A percentile compares a stretch with the other conserved stretches of the same genome.
Evolutionary conservation across 441 rosid species (phyloP).

Genomic region (Gossypium gossypioides): DNA sequence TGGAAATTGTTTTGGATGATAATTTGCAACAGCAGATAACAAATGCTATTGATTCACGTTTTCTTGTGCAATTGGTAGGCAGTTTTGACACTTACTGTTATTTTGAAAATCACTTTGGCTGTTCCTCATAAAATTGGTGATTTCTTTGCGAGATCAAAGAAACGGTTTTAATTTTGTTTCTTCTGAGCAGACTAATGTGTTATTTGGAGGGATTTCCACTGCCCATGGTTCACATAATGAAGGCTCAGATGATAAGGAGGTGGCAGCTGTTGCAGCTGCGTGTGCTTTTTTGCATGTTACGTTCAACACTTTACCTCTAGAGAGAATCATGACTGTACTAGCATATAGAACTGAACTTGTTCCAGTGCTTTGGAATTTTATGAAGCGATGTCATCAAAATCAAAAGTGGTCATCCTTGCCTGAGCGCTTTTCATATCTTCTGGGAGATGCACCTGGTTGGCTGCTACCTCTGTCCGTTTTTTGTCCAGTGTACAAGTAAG

Average conservation of each 20-base stretch:
- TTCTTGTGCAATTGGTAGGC: constrained; percentile 86
- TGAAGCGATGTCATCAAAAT: constrained; percentile 81
- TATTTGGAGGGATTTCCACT: constrained; percentile 51
- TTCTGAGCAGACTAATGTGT: constrained; percentile 60
- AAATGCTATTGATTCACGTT: constrained; percentile 68
- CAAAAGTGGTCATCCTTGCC: constrained; percentile 70
- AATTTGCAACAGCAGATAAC: constrained; percentile 64
- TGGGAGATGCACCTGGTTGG: constrained; percentile 91
- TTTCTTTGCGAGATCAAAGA: constrained; percentile 10
- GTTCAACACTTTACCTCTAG: constrained; percentile 71
- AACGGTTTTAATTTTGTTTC: constrained; percentile 16
- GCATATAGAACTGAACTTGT: constrained; percentile 96
- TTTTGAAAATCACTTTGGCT: constrained; percentile 13
- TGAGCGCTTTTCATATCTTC: constrained; percentile 46
- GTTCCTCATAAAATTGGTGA: constrained; percentile 7
- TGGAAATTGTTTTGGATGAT: constrained; percentile 41
- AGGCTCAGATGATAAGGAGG: constrained; percentile 49
- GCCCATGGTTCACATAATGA: constrained; percentile 31
- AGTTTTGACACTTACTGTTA: constrained; percentile 17
- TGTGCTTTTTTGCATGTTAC: constrained; percentile 84
- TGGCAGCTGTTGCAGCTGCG: constrained; percentile 81
- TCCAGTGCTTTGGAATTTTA: constrained; percentile 78
- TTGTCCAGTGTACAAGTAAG: constrained; percentile 97
- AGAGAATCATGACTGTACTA: constrained; percentile 72
- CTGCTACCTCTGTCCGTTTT: constrained; percentile 85